Base-by-base conservation (phyloP, 345 rosid species). In the Rhodamnia argentea region DNA sequence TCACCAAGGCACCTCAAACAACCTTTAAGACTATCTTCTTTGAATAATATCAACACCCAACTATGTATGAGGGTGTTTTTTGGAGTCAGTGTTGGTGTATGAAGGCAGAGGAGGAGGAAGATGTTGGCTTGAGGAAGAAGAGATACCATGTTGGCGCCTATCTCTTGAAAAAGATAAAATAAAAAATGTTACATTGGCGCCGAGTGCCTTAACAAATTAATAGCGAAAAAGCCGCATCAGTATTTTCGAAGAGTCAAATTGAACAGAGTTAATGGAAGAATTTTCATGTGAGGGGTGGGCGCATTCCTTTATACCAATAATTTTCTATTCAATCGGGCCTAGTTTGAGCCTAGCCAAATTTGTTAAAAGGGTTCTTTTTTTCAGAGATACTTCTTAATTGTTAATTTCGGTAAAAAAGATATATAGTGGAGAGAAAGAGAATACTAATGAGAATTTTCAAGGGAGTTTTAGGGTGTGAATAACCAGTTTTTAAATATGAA, bases 11-110 rank as follows among this genome's bases (percentile, higher is more conserved):
- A 24, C 60, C 27, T 57, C 27, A 10, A 57, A 57, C 13, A 24
- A 57, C 5, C 14, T 57, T 24, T 0, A 0, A n/a, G 27, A 4
- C 3, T 4, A 2, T 0, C 3, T 57, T 57, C 27, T 57, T 6
- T 57, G 2, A 57, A 24, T 57, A 24, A 57, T 24, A 26, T 13
- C 27, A 57, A 57, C 27, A 57, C 60, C 60, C 5, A 57, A 13
- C 27, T n/a, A 57, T n/a, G 24, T 10, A 57, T 57, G 60, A 57
- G 24, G 27, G 13, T 57, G 60, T 24, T 57, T 9, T 55, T 57
- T 57, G 60, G 60, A 3, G 24, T 5, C 5, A 1, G 60, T 57
- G 6, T 57, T 57, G 60, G 60, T 57, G 27, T 12, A 24, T 57
- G 60, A 57, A 57, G 60, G 60, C 11, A 13, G 60, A 57, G 13